Conservation (phyloP, 169 alveolate species). For the Cryptosporidium ubiquitum region DNA sequence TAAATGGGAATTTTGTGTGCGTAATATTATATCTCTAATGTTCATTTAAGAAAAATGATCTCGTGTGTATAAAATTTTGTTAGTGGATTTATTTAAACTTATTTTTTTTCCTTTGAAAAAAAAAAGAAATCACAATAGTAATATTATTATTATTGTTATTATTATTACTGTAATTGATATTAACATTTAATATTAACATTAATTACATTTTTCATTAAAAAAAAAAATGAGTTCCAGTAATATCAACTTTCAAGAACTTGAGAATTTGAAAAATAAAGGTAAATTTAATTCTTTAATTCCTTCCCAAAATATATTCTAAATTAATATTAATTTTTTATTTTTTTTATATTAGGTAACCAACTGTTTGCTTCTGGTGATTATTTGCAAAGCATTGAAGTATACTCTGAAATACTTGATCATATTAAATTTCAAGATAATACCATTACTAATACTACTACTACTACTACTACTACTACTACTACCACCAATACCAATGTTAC, state of each 20-base stretch:
- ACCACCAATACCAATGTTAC: no score
- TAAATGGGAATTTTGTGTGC: neutral
- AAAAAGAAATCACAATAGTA: neutral
- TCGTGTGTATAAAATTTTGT: neutral
- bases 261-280: neutral
- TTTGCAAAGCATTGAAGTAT: conserved; percentile 16
- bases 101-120: neutral
- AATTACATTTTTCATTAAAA: no score
- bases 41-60: no score
- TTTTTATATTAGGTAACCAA: conserved; percentile 20
- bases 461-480: no score
- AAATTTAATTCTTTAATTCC: no score
- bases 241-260: neutral
- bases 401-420: conserved; percentile 10
- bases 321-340: no score
- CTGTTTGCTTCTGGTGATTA: conserved; percentile 12
- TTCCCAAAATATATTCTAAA: no score
- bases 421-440: neutral
- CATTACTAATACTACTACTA: no score
- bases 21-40: no score
- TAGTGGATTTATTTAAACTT: neutral
- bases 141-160: neutral
- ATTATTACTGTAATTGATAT: no score
- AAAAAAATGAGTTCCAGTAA: neutral
- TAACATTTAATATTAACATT: no score